Evolutionary conservation across 2,329 filamentous ascomycete species (phyloP).

Genomic region (Fusarium ambrosium): DNA sequence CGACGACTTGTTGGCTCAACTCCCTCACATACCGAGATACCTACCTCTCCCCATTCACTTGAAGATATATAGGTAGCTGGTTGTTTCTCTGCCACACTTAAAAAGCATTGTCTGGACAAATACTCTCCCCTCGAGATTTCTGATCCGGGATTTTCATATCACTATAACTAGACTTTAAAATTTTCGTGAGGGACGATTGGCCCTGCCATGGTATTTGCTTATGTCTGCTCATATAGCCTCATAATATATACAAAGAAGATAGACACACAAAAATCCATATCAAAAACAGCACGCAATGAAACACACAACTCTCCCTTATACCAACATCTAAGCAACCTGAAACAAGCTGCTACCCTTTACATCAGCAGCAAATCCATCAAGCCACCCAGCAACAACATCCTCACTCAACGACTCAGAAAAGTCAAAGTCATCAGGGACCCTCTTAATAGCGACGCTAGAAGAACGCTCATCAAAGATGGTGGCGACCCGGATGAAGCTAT

Average conservation of each 20-base stretch:
- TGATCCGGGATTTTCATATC: too few relatives aligned
- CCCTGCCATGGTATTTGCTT: neutral
- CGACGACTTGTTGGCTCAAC: neutral
- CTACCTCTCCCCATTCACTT: too few relatives aligned
- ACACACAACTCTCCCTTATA: neutral
- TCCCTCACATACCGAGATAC: neutral
- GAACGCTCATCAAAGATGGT: slow-evolving; percentile 69
- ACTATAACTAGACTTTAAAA: neutral
- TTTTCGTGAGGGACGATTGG: neutral
- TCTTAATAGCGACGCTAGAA: slow-evolving; percentile 68
- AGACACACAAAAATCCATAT: neutral
- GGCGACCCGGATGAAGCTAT: slow-evolving; percentile 72
- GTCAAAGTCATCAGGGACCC: slow-evolving; percentile 58
- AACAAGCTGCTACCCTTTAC: slow-evolving; percentile 42
- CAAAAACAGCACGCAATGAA: neutral
- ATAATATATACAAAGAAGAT: slow-evolving; percentile 21
- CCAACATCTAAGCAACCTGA: slow-evolving; percentile 24
- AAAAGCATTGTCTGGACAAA: too few relatives aligned
- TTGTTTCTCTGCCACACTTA: too few relatives aligned
- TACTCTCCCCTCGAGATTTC: too few relatives aligned
- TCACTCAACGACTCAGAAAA: slow-evolving; percentile 57
- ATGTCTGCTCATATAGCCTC: slow-evolving; percentile 10
- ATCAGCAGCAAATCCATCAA: slow-evolving; percentile 37
- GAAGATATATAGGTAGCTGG: too few relatives aligned
- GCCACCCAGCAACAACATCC: slow-evolving; percentile 54